These are phyloP conservation scores for Melastoma malabathricum DNA, from an alignment of 345 rosid species.

Conservation along the genomic window DNA sequence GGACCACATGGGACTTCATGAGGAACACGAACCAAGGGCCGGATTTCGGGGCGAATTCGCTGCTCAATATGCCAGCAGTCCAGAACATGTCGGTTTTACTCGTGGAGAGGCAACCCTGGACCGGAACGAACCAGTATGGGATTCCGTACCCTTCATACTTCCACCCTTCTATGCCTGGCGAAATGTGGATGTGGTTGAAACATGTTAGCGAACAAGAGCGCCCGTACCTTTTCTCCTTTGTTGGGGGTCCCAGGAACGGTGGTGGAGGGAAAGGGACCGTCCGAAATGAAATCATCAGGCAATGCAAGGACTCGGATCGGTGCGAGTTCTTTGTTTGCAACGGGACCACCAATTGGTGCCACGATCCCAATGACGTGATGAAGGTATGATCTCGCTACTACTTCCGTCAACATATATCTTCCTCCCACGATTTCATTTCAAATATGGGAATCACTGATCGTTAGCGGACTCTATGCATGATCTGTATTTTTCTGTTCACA, in stretches of 20 bases:
- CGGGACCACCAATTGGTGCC: slow-evolving; percentile 15
- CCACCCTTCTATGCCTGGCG: slow-evolving; percentile 28
- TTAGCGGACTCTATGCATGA: too few species aligned
- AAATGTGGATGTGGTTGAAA: slow-evolving; percentile 33
- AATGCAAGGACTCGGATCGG: slow-evolving; percentile 26
- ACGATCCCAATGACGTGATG: slow-evolving; percentile 9
- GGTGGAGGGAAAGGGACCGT: slow-evolving; percentile 28
- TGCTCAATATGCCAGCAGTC: slow-evolving; percentile 28
- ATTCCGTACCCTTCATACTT: slow-evolving; percentile 52
- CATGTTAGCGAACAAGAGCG: slow-evolving; percentile 14
- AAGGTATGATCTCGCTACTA: too few species aligned
- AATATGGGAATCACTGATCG: too few species aligned
- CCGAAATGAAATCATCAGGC: slow-evolving; percentile 35
- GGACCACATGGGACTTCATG: slow-evolving; percentile 60
- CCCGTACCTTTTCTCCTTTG: slow-evolving; percentile 36
- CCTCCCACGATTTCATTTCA: too few species aligned
- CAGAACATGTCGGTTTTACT: slow-evolving; percentile 47
- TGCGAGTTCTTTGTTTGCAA: slow-evolving; percentile 30
- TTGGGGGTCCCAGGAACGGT: slow-evolving; percentile 38
- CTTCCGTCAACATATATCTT: too few species aligned
- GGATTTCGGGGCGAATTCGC: slow-evolving; percentile 40
- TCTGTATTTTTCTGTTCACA: too few species aligned
- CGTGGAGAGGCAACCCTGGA: slow-evolving; percentile 42
- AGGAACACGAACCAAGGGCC: slow-evolving; percentile 16
- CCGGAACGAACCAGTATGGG: slow-evolving; percentile 27